Evolutionary conservation across 257 asterid genomes (phyloP).

Genomic region (Scutellaria galericulata): DNA sequence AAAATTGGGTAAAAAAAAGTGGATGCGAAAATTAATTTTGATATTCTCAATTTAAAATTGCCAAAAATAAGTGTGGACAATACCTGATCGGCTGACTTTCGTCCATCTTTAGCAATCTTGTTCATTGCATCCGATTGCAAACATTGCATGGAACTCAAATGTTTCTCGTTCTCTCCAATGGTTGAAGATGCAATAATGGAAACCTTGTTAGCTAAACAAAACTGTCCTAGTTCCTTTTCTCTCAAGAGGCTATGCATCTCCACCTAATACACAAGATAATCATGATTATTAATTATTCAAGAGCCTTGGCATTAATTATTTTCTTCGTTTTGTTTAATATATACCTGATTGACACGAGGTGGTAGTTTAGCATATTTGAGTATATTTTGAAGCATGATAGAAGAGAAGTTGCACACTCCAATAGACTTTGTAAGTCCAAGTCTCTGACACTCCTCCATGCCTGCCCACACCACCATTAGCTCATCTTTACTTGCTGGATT

Average conservation of each 20-base stretch:
- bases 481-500: background rate
- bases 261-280: background rate
- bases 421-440: slow-evolving; percentile 31
- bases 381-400: slow-evolving; percentile 8
- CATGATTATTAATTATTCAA: background rate
- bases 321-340: too few species aligned
- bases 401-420: slow-evolving; percentile 25
- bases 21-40: too few species aligned
- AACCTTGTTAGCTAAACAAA: slow-evolving; percentile 27
- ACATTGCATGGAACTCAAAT: background rate
- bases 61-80: too few species aligned
- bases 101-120: slow-evolving; percentile 1
- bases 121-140: background rate
- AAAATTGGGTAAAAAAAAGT: too few species aligned
- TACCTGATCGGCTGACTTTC: slow-evolving; percentile 22
- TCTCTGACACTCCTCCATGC: slow-evolving; percentile 28
- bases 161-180: slow-evolving; percentile 11
- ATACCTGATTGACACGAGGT: slow-evolving; percentile 25
- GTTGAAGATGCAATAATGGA: slow-evolving; percentile 22
- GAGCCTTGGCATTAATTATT: too few species aligned
- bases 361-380: background rate
- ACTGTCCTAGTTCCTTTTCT: slow-evolving; percentile 22
- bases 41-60: too few species aligned
- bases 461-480: slow-evolving; percentile 10
- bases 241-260: slow-evolving; percentile 19